Evolutionary conservation across 2,329 filamentous ascomycete species (phyloP), one percentile per base, ranked within the genome.

Genomic region (Trichoderma guizhouense): DNA sequence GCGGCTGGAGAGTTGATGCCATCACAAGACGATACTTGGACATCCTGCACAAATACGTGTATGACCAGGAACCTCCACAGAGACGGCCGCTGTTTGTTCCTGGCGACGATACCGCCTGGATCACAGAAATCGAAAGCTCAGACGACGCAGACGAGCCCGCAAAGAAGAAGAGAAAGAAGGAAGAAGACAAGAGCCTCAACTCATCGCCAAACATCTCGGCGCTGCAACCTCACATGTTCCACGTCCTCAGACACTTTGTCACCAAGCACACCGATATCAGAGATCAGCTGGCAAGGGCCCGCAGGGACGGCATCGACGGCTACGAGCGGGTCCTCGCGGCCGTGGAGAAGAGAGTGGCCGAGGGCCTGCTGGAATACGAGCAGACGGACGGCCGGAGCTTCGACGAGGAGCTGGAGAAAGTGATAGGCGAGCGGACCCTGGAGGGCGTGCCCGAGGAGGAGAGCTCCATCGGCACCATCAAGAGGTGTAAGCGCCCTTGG

Each of bases 201-300:
- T 81, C 81, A 58, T 78, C 77, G 47, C 88, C 83, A 4, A 98
- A 96, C 80, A 85, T 97, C 62, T 86, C 88, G 12, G 90, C 90
- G 39, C 93, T 98, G 86, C 95, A 98, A 81, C 90, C 94, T 0
- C 96, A 99, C 81, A 88, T 98, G 57, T 99, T 99, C 85, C 93
- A 97, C 80, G 88, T 99, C 30, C 87, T 98, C 26, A 89, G 95
- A 18, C 91, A 95, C 36, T 88, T 98, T 28, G 90, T 99, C 39
- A 86, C 90, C 2, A 88, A 86, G 73, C 93, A 98, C 81, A 95
- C 93, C 28, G 88, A 96, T 75, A 90, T 98, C 36, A 89, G 96
- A 36, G 94, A 98, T 79, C 89, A 91, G n/a, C 87, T 99, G 2
- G 95, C 93, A 0, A 86, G 86, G 73, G 88, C 87, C 18, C 84